These are phyloP conservation scores for Lecanoromycetidae sp. DNA, from an alignment of 2,329 filamentous ascomycete genomes.

Conservation along the genomic window DNA sequence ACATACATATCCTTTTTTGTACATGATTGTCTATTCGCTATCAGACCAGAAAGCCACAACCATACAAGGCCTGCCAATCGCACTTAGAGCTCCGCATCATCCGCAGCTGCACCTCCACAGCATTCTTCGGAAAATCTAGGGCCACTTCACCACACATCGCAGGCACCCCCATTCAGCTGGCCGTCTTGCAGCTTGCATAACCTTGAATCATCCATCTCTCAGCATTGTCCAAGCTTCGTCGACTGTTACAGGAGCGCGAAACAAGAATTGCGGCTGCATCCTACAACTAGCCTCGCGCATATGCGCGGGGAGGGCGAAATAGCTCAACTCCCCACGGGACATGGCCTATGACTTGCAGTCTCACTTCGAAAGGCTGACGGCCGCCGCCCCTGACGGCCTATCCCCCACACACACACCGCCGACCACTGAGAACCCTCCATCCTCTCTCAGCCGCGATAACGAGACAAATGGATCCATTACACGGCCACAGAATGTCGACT, in stretches of 20 bases:
- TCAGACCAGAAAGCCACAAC: too few species aligned
- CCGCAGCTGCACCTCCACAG: too few species aligned
- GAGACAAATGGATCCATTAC: slow-evolving; percentile 1
- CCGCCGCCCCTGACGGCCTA: slow-evolving; percentile 5
- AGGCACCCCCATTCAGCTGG: too few species aligned
- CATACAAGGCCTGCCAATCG: too few species aligned
- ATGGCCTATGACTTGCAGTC: slow-evolving; percentile 17
- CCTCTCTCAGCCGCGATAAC: slow-evolving; percentile 13
- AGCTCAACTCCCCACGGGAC: slow-evolving; percentile 4
- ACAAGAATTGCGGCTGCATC: slow-evolving; percentile 1
- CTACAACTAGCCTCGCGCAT: slow-evolving; percentile 2
- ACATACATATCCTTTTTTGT: too few species aligned
- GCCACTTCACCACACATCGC: too few species aligned
- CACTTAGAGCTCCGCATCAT: too few species aligned
- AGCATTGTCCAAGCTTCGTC: not conserved
- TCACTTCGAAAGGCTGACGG: slow-evolving; percentile 7
- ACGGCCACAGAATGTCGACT: not conserved
- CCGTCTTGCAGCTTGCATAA: not conserved
- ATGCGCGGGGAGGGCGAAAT: slow-evolving; percentile 6
- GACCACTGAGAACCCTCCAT: not conserved
- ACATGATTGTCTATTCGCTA: too few species aligned
- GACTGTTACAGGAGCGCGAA: slow-evolving; percentile 7
- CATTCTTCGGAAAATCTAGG: too few species aligned
- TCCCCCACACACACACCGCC: slow-evolving; percentile 6
- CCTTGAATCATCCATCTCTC: not conserved